phyloP scores from a whole-genome alignment of 371 early-diverging fungal genomes.

The Mortierella sp. region DNA sequence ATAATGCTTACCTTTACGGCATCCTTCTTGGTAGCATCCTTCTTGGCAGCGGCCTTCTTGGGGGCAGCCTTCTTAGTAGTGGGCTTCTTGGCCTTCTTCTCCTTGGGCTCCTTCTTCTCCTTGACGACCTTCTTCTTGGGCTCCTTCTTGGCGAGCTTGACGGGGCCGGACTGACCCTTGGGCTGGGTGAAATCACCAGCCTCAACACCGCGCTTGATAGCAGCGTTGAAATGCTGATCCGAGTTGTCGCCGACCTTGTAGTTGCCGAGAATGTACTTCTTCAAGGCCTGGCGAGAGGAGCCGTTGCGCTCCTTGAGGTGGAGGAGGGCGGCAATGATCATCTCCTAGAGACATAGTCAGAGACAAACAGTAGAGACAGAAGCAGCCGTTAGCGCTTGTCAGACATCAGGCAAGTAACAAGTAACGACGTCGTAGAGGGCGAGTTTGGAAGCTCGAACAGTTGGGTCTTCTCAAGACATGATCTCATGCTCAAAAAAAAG shows the following conservation, averaged over 20 bases:
- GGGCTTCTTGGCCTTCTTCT: conserved; percentile 61
- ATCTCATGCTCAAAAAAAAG: conserved; percentile 8
- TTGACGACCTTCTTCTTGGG: conserved; percentile 40
- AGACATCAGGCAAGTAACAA: background rate
- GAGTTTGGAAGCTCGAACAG: background rate
- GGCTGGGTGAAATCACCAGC: conserved; percentile 75
- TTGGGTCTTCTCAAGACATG: background rate
- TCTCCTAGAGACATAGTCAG: conserved; percentile 47
- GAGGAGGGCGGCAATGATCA: conserved; percentile 71
- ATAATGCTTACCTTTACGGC: conserved; percentile 38
- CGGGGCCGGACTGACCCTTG: conserved; percentile 79
- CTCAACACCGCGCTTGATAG: conserved; percentile 80
- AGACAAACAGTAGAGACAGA: background rate
- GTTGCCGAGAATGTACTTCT: conserved; percentile 86
- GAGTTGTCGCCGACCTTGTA: conserved; percentile 70
- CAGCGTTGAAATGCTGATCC: conserved; percentile 74
- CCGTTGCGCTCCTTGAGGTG: conserved; percentile 83
- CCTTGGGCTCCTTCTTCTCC: conserved; percentile 56
- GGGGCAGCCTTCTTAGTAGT: conserved; percentile 58
- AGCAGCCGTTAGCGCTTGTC: background rate
- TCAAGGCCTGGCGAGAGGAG: conserved; percentile 81
- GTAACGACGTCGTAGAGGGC: background rate
- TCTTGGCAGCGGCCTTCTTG: conserved; percentile 61
- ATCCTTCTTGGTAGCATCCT: conserved; percentile 62
- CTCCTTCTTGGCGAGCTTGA: conserved; percentile 55